phyloP scores from a whole-genome alignment of 768 basidiomycete genomes.

The Russula sp. region DNA sequence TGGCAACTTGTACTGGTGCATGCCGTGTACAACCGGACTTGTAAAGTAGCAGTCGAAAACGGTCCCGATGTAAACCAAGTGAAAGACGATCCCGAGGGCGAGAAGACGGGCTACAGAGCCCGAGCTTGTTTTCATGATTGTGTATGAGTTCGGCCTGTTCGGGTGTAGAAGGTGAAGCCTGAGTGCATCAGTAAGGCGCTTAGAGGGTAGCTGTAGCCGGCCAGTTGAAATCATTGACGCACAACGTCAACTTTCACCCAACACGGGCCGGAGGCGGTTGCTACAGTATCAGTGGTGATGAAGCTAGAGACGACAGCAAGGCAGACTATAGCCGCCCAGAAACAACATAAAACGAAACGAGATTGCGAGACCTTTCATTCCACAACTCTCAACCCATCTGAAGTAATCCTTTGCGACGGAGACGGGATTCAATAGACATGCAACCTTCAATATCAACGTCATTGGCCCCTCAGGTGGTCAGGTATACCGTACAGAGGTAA shows the following conservation, averaged over 20 bases:
- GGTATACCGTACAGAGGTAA: slow-evolving; percentile 16
- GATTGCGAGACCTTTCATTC: no score
- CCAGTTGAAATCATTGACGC: not conserved
- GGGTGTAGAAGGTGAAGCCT: not conserved
- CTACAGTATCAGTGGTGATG: no score
- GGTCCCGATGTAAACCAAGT: slow-evolving; percentile 63
- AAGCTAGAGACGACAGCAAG: no score
- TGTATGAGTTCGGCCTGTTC: not conserved
- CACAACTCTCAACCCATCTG: not conserved
- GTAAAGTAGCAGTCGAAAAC: slow-evolving; percentile 88
- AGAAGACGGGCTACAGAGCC: slow-evolving; percentile 37
- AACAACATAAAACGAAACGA: no score
- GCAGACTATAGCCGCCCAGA: no score
- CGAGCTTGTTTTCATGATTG: slow-evolving; percentile 12
- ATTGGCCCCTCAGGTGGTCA: not conserved
- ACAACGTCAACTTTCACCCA: not conserved
- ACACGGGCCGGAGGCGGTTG: not conserved
- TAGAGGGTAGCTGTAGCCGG: not conserved
- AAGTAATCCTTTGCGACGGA: not conserved
- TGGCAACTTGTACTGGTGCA: slow-evolving; percentile 48
- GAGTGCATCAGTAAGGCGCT: not conserved
- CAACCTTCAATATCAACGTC: not conserved
- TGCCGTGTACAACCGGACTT: slow-evolving; percentile 74
- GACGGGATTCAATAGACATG: not conserved
- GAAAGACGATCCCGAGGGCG: slow-evolving; percentile 65